Evolutionary conservation across 495 filamentous ascomycete genomes (phyloP).

Genomic region (Penicillium subrubescens): DNA sequence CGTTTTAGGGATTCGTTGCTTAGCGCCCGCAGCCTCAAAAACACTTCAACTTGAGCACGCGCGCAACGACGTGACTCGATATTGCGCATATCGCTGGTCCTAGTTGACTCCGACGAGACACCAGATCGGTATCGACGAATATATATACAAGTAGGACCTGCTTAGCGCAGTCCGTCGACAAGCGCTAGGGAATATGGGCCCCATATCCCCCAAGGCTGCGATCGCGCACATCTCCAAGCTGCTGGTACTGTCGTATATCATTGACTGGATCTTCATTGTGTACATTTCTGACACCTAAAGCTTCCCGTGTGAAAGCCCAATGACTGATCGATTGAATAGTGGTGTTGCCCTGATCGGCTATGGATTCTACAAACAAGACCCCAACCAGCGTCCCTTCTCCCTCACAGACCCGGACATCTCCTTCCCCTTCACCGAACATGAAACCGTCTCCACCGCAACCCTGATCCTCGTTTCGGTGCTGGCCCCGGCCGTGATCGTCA

Average conservation of each 20-base stretch:
- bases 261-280: constrained; percentile 58
- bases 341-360: constrained; percentile 49
- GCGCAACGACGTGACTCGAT: neutral
- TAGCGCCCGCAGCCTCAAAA: constrained; percentile 1
- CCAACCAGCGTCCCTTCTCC: constrained; percentile 50
- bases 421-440: constrained; percentile 53
- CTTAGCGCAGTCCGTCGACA: neutral
- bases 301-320: neutral
- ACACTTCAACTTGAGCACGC: neutral
- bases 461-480: constrained; percentile 54
- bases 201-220: neutral
- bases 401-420: constrained; percentile 59
- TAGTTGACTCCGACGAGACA: neutral
- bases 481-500: constrained; percentile 55
- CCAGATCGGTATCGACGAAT: neutral
- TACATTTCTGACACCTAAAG: constrained; percentile 23
- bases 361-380: constrained; percentile 40
- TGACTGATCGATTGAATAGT: constrained; percentile 25
- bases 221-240: constrained; percentile 35
- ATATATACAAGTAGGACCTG: neutral
- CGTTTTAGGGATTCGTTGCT: neutral
- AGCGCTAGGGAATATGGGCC: neutral
- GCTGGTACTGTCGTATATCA: constrained; percentile 51
- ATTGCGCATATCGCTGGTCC: neutral
- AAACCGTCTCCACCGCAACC: constrained; percentile 56